Percentiles rank a stretch among this genome's conserved stretches.
Conservation (phyloP, 257 asterid genomes). For the Paulownia fortunei region DNA sequence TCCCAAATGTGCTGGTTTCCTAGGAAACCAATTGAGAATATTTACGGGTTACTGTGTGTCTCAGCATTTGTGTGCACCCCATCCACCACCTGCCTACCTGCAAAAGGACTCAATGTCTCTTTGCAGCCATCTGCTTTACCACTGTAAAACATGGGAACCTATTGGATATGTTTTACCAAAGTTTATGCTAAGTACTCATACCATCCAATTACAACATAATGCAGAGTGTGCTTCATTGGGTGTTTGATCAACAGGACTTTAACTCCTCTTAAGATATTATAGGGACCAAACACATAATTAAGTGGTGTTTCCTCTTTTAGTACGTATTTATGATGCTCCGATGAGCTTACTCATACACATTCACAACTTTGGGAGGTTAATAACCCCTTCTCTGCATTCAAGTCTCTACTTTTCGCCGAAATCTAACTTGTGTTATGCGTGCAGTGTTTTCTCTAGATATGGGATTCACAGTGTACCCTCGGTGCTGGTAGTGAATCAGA, state of each 20-base stretch:
- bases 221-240: neutral
- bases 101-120: neutral
- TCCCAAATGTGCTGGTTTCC: neutral
- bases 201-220: constrained; percentile 2
- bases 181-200: neutral
- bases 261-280: neutral
- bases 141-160: neutral
- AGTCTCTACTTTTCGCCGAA: constrained; percentile 20
- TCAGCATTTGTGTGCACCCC: neutral
- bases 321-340: neutral
- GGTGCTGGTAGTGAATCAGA: constrained; percentile 65
- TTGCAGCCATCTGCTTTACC: neutral
- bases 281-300: neutral
- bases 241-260: neutral
- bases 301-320: neutral
- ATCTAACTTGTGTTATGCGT: constrained; percentile 26
- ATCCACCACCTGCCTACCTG: neutral
- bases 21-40: neutral
- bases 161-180: neutral
- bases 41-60: neutral
- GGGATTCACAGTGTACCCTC: constrained; percentile 88
- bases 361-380: neutral
- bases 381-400: constrained; percentile 5
- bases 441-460: constrained; percentile 78
- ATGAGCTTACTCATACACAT: neutral